Conservation (phyloP, 352 stramenopile species). For the Pythium dissotocum region DNA sequence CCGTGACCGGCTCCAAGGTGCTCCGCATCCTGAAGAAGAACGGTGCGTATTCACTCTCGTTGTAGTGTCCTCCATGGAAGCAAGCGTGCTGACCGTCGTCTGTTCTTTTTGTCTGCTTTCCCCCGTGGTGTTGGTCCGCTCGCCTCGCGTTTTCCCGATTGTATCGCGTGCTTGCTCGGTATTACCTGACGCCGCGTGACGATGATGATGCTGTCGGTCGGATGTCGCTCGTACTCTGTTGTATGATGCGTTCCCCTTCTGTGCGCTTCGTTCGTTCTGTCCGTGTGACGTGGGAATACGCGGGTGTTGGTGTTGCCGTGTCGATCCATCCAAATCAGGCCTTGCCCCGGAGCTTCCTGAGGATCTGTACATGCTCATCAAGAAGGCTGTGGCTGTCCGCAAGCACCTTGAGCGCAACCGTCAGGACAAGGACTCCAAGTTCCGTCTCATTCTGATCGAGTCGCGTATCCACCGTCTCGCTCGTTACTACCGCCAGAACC, state of each 20-base stretch:
- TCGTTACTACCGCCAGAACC: constrained; percentile 99
- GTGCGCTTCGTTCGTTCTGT: constrained; percentile 28
- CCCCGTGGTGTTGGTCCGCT: constrained; percentile 7
- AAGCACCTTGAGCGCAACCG: constrained; percentile 99
- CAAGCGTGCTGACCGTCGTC: constrained; percentile 25
- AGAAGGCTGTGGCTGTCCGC: constrained; percentile 99
- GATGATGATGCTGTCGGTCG: constrained; percentile 31
- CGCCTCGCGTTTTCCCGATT: not conserved
- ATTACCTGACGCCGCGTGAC: constrained; percentile 81
- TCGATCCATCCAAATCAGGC: constrained; percentile 43
- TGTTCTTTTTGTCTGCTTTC: constrained; percentile 29
- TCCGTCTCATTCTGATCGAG: constrained; percentile 99
- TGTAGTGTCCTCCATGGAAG: no score
- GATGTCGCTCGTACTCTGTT: constrained; percentile 18
- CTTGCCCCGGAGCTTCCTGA: constrained; percentile 99
- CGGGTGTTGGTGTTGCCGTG: constrained; percentile 43
- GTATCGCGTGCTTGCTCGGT: constrained; percentile 48
- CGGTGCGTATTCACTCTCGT: constrained; percentile 50
- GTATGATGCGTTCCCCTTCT: constrained; percentile 19
- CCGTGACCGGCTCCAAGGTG: constrained; percentile 99
- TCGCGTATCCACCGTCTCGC: constrained; percentile 98
- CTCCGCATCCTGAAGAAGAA: constrained; percentile 99
- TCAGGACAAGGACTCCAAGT: constrained; percentile 99
- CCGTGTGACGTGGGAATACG: constrained; percentile 84
- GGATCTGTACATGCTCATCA: constrained; percentile 99